phyloP scores from a whole-genome alignment of 179 eudicot genomes.

The Patellifolia procumbens region DNA sequence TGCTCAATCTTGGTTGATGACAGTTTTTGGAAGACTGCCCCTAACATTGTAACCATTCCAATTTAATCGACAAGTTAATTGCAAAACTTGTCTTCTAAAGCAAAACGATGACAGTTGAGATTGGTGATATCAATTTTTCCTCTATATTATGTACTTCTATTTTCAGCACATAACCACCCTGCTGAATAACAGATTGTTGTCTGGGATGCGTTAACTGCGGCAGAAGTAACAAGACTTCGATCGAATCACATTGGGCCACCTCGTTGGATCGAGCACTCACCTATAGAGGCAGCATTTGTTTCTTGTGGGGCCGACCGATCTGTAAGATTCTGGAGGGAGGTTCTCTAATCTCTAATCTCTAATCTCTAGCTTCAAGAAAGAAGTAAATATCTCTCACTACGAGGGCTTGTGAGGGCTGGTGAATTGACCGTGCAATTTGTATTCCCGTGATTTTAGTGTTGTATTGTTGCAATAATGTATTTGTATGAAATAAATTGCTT shows the following conservation, averaged over 20 bases:
- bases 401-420: neutral
- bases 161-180: neutral
- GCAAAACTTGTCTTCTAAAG: no score
- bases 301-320: constrained; percentile 78
- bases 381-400: neutral
- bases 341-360: no score
- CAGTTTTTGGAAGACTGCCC: no score
- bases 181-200: constrained; percentile 53
- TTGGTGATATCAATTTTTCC: no score
- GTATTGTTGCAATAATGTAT: neutral
- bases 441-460: neutral
- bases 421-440: neutral
- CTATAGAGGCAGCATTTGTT: constrained; percentile 62
- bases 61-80: no score
- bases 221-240: constrained; percentile 66
- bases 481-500: neutral
- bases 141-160: no score
- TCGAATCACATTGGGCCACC: constrained; percentile 69
- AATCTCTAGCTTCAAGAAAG: constrained; percentile 23
- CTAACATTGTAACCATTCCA: no score
- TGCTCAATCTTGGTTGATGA: no score
- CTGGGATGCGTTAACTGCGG: constrained; percentile 76
- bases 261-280: constrained; percentile 84
- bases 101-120: no score
- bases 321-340: constrained; percentile 69